A percentile compares a stretch with the other conserved stretches of the same genome.
These are phyloP conservation scores for Phytophthora nicotianae DNA, from an alignment of 352 stramenopile genomes.

Conservation along the genomic window DNA sequence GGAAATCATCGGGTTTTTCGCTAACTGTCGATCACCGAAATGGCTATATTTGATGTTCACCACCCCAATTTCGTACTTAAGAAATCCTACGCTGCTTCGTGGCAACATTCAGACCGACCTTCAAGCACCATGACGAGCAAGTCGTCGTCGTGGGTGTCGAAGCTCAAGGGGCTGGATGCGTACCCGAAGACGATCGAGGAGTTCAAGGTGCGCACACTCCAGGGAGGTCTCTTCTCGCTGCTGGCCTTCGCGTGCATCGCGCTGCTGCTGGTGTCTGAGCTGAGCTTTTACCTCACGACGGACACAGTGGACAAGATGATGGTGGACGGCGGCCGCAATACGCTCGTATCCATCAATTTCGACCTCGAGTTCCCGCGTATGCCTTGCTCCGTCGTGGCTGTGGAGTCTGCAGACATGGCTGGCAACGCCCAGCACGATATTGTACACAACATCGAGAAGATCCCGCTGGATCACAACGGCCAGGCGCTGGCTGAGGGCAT, in stretches of 20 bases:
- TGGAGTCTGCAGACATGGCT: conserved; percentile 77
- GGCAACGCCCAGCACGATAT: conserved; percentile 77
- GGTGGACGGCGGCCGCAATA: conserved; percentile 76
- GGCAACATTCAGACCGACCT: conserved; percentile 13
- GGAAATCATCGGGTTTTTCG: too few species aligned
- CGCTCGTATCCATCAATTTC: conserved; percentile 78
- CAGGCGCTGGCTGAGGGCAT: conserved; percentile 52
- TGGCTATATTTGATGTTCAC: conserved; percentile 6
- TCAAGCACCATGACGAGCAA: conserved; percentile 5
- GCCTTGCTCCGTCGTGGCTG: conserved; percentile 72
- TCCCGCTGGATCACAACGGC: conserved; percentile 56
- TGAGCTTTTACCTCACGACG: conserved; percentile 77
- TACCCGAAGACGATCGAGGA: conserved; percentile 90
- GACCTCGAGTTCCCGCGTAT: conserved; percentile 85
- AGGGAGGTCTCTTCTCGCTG: conserved; percentile 84
- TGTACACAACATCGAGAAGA: conserved; percentile 82
- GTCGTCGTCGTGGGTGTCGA: conserved; percentile 36
- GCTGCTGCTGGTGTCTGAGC: conserved; percentile 71
- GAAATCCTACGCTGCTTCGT: conserved; percentile 5
- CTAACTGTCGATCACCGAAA: conserved; percentile 18
- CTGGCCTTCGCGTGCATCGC: conserved; percentile 71
- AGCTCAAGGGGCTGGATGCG: conserved; percentile 68
- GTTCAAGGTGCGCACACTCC: conserved; percentile 87
- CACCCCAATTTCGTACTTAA: conserved; percentile 12
- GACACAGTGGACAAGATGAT: conserved; percentile 88